Percentiles rank a stretch among this genome's conserved stretches.
Conservation (phyloP, 805 yeast genomes). For the Wickerhamiella vanderwaltii region DNA sequence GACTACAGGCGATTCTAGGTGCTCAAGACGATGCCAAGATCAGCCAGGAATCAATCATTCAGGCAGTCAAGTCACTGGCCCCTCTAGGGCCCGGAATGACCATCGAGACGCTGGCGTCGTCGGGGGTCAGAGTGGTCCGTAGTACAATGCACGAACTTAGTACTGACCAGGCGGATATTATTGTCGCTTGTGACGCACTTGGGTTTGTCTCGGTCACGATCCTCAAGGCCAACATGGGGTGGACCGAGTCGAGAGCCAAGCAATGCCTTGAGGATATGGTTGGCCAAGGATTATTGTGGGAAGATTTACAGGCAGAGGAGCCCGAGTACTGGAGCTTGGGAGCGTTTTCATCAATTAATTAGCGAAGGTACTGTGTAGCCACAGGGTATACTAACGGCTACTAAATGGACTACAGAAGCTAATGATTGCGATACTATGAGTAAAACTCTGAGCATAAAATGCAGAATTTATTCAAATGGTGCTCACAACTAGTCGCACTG, state of each 20-base stretch:
- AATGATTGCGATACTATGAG: too few relatives aligned
- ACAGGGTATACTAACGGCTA: too few relatives aligned
- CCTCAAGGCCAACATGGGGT: constrained; percentile 58
- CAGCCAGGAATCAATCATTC: constrained; percentile 40
- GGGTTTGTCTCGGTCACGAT: constrained; percentile 61
- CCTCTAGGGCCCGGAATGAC: constrained; percentile 62
- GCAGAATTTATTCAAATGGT: too few relatives aligned
- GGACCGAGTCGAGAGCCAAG: constrained; percentile 55
- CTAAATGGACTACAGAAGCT: too few relatives aligned
- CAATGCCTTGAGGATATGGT: constrained; percentile 68
- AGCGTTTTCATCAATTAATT: not conserved
- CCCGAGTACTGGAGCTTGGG: constrained; percentile 27
- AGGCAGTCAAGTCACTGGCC: constrained; percentile 41
- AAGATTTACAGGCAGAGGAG: constrained; percentile 39
- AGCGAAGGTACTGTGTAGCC: too few relatives aligned
- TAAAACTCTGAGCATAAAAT: too few relatives aligned
- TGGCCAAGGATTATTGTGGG: constrained; percentile 72
- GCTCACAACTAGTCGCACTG: too few relatives aligned
- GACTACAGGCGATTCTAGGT: constrained; percentile 31
- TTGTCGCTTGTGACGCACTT: constrained; percentile 63
- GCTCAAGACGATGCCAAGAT: constrained; percentile 16
- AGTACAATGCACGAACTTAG: constrained; percentile 52
- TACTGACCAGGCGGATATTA: constrained; percentile 54
- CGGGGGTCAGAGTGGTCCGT: constrained; percentile 43
- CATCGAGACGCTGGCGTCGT: constrained; percentile 40